A percentile compares a stretch with the other conserved stretches of the same genome.
These are phyloP conservation scores for Silene uniflora DNA, from an alignment of 148 eudicot species.

Conservation along the genomic window DNA sequence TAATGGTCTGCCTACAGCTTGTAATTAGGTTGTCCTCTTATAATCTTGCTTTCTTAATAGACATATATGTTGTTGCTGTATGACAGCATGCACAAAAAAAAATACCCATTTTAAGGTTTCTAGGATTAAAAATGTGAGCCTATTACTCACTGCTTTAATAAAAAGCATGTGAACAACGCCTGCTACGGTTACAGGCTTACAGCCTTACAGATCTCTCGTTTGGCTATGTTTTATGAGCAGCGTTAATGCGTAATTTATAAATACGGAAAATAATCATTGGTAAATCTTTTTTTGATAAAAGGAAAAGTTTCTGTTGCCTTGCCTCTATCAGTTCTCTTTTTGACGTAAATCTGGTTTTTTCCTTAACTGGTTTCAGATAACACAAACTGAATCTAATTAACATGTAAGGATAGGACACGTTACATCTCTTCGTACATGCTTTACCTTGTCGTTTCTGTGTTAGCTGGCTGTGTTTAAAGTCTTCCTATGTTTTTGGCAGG, in stretches of 20 bases:
- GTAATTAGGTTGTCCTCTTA: not conserved
- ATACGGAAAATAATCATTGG: not conserved
- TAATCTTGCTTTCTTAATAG: not conserved
- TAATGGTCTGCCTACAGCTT: not conserved
- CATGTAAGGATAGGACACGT: not conserved
- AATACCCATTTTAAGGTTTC: not conserved
- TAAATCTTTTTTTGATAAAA: not conserved
- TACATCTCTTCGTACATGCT: not conserved
- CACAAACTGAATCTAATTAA: not conserved
- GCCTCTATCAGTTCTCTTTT: not conserved
- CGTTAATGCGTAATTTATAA: not conserved
- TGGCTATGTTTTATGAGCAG: not conserved
- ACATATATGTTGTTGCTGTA: not conserved
- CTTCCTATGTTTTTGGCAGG: constrained; percentile 15
- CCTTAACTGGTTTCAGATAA: not conserved
- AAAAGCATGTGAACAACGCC: not conserved
- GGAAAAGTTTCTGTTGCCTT: not conserved
- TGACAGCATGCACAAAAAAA: constrained; percentile 1
- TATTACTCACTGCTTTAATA: not conserved
- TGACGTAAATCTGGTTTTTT: not conserved
- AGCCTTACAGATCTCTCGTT: not conserved
- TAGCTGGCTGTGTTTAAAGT: not conserved
- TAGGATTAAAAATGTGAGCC: not conserved
- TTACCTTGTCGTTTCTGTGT: not conserved
- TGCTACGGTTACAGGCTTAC: not conserved